These are phyloP conservation scores for Aschersonia sp. DNA, from an alignment of 2,329 filamentous ascomycete species.

Conservation along the genomic window DNA sequence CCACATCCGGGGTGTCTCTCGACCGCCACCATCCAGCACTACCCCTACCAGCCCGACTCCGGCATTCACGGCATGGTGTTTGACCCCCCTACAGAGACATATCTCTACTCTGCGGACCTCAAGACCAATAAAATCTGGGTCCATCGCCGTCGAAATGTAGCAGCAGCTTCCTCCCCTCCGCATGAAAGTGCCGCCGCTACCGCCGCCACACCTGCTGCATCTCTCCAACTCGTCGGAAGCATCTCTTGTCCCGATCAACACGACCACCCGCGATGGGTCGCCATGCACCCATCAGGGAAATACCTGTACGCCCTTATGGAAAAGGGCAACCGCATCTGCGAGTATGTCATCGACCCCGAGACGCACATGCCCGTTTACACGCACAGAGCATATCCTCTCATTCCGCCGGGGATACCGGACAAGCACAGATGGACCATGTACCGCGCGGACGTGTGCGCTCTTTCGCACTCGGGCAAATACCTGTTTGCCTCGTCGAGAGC, in stretches of 20 bases:
- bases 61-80: constrained; percentile 77
- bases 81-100: constrained; percentile 50
- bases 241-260: constrained; percentile 54
- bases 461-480: constrained; percentile 54
- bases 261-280: constrained; percentile 82
- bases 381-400: constrained; percentile 59
- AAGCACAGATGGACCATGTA: constrained; percentile 43
- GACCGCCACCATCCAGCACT: constrained; percentile 51
- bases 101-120: constrained; percentile 69
- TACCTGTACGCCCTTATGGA: constrained; percentile 85
- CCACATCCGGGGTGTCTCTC: not conserved
- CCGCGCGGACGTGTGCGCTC: constrained; percentile 70
- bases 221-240: constrained; percentile 54
- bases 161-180: too few relatives aligned
- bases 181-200: too few relatives aligned
- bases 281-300: constrained; percentile 61
- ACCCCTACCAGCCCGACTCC: constrained; percentile 52
- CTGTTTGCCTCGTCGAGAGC: constrained; percentile 76
- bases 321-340: constrained; percentile 69
- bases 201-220: constrained; percentile 20
- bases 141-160: constrained; percentile 43
- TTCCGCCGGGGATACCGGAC: constrained; percentile 53
- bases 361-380: constrained; percentile 70
- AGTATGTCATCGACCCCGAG: constrained; percentile 63
- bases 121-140: constrained; percentile 72